phyloP scores from a whole-genome alignment of 208 protist genomes.

The Wallacemonas sp. region DNA sequence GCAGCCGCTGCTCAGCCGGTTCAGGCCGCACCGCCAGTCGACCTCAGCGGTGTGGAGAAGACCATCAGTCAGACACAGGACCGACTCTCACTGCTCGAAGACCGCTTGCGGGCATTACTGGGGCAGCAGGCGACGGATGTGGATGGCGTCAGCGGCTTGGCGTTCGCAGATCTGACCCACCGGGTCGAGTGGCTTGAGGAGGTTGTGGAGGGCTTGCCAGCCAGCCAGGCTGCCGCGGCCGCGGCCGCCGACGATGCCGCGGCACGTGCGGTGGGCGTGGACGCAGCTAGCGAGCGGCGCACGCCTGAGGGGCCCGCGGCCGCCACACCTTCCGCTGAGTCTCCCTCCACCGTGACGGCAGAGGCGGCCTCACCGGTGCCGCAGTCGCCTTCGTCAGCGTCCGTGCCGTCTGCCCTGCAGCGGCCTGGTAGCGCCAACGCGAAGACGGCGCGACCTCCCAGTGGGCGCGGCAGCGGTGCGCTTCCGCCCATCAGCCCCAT shows the following conservation, averaged over 20 bases:
- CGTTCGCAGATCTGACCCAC: conserved; percentile 37
- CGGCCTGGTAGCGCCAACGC: background rate
- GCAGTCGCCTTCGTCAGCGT: background rate
- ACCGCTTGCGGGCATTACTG: conserved; percentile 41
- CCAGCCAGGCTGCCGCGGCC: background rate
- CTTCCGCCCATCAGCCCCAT: conserved; percentile 20
- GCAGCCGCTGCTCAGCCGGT: background rate
- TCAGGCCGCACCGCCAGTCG: background rate
- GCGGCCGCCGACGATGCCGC: background rate
- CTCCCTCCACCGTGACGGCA: no score
- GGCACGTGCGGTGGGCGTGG: background rate
- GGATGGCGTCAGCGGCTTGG: conserved; percentile 10
- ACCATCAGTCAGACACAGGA: conserved; percentile 26
- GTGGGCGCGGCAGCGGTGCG: background rate
- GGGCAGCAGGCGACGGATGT: conserved; percentile 14
- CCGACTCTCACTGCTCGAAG: conserved; percentile 45
- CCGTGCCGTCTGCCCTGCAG: background rate
- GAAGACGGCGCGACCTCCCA: background rate
- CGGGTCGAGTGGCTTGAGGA: conserved; percentile 53
- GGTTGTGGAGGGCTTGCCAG: conserved; percentile 32
- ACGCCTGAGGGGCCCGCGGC: background rate
- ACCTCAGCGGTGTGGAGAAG: conserved; percentile 19
- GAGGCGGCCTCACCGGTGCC: background rate
- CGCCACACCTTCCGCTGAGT: no score
- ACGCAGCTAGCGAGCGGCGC: conserved; percentile 7